Evolutionary conservation across 2,329 filamentous ascomycete genomes (phyloP).

Genomic region (Fusarium pseudonygamai): DNA sequence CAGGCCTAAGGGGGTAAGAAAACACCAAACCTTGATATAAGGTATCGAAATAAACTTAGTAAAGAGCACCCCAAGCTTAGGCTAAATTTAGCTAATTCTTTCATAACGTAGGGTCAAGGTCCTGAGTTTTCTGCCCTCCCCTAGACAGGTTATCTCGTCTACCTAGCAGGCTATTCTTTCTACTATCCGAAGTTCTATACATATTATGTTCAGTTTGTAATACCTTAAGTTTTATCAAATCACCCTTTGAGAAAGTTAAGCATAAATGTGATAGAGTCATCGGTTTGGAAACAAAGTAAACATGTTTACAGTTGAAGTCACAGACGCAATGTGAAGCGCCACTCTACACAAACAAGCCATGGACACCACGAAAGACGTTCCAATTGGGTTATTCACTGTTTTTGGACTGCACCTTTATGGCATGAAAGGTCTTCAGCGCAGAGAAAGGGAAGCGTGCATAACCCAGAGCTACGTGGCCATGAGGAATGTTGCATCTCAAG

Average conservation of each 20-base stretch:
- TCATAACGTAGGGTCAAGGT: no score
- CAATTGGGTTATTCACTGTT: neutral
- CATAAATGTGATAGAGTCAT: neutral
- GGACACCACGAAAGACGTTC: fast-evolving
- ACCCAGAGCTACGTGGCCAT: neutral
- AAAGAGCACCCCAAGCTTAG: no score
- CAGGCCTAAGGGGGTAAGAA: no score
- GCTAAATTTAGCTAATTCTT: no score
- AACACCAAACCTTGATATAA: no score
- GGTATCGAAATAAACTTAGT: no score
- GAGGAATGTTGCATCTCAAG: neutral
- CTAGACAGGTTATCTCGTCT: no score
- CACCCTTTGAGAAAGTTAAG: neutral
- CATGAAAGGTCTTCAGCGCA: neutral
- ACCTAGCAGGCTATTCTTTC: no score
- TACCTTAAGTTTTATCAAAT: no score
- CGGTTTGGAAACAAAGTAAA: neutral
- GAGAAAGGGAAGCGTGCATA: neutral
- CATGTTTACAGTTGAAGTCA: neutral
- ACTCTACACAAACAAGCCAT: neutral
- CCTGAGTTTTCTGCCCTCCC: no score
- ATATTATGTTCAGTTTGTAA: no score
- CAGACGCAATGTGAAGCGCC: neutral
- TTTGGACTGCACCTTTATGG: neutral
- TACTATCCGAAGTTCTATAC: no score